These are phyloP conservation scores for Ophiocordyceps australis DNA, from an alignment of 2,329 filamentous ascomycete genomes.

Conservation along the genomic window DNA sequence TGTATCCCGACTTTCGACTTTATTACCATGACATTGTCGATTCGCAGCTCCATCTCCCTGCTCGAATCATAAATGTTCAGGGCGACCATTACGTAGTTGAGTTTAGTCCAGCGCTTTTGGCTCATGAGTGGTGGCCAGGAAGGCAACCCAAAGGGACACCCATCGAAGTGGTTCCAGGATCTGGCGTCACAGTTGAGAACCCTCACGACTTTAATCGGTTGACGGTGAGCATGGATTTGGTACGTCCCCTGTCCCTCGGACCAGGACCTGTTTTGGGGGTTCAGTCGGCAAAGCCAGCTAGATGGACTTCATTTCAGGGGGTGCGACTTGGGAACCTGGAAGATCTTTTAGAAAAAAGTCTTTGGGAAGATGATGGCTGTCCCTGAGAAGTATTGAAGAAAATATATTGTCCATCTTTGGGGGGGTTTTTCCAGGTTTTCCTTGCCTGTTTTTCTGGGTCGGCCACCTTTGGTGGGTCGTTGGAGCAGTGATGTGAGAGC, in stretches of 20 bases:
- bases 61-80: slow-evolving; percentile 3
- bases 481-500: slow-evolving; percentile 1
- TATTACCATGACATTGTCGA: slow-evolving; percentile 2
- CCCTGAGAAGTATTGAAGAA: too few species aligned
- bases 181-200: slow-evolving; percentile 2
- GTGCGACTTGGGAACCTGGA: slow-evolving; percentile 2
- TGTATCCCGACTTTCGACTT: slow-evolving; percentile 3
- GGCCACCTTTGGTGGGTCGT: slow-evolving; percentile 1
- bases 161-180: slow-evolving; percentile 2
- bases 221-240: slow-evolving; percentile 3
- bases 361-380: slow-evolving; percentile 2
- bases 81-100: slow-evolving; percentile 3
- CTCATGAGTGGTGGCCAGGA: slow-evolving; percentile 2
- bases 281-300: slow-evolving; percentile 3
- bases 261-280: slow-evolving; percentile 2
- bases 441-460: slow-evolving; percentile 1
- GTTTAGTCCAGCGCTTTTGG: slow-evolving; percentile 3
- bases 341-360: slow-evolving; percentile 3
- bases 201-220: slow-evolving; percentile 2
- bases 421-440: neutral
- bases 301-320: slow-evolving; percentile 3
- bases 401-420: neutral
- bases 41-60: slow-evolving; percentile 3
- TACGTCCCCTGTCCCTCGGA: slow-evolving; percentile 2
- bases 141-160: slow-evolving; percentile 1